Percentiles rank a stretch among this genome's conserved stretches.
Conservation (phyloP, 768 basidiomycete species). For the Trametes punicea region DNA sequence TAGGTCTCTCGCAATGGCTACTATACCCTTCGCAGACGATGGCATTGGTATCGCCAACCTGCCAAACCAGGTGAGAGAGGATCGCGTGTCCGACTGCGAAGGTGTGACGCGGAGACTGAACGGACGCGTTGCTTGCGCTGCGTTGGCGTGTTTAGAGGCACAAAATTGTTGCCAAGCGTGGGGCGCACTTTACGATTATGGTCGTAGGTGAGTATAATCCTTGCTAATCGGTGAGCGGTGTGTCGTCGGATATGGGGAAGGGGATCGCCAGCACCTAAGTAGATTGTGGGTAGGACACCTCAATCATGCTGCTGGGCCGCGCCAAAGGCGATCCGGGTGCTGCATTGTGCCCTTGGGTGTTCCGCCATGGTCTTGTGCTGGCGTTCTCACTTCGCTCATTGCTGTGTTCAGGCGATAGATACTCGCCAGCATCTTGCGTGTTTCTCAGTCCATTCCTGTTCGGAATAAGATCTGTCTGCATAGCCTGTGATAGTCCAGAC, state of each 20-base stretch:
- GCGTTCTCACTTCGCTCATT: no score
- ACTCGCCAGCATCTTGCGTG: no score
- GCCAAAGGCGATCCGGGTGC: no score
- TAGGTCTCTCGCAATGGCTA: constrained; percentile 10
- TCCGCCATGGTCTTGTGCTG: no score
- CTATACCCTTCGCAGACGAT: constrained; percentile 50
- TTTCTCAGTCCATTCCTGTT: no score
- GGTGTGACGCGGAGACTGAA: constrained; percentile 7
- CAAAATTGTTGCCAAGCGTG: constrained; percentile 97
- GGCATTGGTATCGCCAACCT: constrained; percentile 95
- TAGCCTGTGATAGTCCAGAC: neutral
- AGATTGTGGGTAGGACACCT: no score
- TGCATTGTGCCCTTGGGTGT: no score
- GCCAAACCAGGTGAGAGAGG: constrained; percentile 83
- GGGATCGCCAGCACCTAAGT: neutral
- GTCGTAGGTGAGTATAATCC: constrained; percentile 75
- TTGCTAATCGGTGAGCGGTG: neutral
- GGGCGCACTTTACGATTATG: constrained; percentile 99
- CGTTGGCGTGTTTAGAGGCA: constrained; percentile 63
- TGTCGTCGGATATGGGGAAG: neutral
- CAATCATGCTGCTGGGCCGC: no score
- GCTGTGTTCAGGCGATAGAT: no score
- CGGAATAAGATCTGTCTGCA: no score
- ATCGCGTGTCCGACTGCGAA: neutral
- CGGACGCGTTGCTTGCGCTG: neutral